Conservation (phyloP, 352 stramenopile genomes). For the Globisporangium alternatum region DNA sequence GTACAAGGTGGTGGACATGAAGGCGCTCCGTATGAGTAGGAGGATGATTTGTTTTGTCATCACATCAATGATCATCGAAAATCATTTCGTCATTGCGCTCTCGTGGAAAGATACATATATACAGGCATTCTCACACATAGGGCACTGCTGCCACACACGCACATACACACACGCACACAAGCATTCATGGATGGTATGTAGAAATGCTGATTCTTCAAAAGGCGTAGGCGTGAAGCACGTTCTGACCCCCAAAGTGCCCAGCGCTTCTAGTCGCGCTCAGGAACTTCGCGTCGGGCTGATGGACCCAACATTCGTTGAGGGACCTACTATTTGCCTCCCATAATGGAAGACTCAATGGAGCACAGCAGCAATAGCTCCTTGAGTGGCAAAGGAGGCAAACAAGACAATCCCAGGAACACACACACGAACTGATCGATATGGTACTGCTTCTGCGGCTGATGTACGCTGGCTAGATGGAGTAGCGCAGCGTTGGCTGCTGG, state of each 20-base stretch:
- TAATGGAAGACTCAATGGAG: constrained; percentile 66
- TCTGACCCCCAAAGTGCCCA: constrained; percentile 68
- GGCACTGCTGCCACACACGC: neutral
- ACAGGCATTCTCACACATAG: constrained; percentile 9
- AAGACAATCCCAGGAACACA: constrained; percentile 6
- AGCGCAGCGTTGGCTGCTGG: neutral
- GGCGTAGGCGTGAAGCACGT: constrained; percentile 58
- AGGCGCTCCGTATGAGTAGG: constrained; percentile 71
- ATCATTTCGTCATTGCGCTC: constrained; percentile 49
- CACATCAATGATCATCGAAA: constrained; percentile 24
- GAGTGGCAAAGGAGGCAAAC: constrained; percentile 64
- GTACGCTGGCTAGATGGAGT: neutral
- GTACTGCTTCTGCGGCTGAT: neutral
- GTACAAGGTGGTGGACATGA: constrained; percentile 2
- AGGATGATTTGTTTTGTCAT: constrained; percentile 53
- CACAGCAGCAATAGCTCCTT: constrained; percentile 45
- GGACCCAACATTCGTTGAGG: constrained; percentile 70
- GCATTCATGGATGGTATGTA: constrained; percentile 30
- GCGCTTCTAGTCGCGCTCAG: constrained; percentile 62
- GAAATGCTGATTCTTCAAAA: constrained; percentile 81
- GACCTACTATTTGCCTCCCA: constrained; percentile 60
- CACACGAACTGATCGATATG: neutral
- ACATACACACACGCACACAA: constrained; percentile 14
- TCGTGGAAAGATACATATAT: neutral
- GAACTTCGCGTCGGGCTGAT: constrained; percentile 76